phyloP scores from a whole-genome alignment of 257 asterid species.

The Petunia secreta region DNA sequence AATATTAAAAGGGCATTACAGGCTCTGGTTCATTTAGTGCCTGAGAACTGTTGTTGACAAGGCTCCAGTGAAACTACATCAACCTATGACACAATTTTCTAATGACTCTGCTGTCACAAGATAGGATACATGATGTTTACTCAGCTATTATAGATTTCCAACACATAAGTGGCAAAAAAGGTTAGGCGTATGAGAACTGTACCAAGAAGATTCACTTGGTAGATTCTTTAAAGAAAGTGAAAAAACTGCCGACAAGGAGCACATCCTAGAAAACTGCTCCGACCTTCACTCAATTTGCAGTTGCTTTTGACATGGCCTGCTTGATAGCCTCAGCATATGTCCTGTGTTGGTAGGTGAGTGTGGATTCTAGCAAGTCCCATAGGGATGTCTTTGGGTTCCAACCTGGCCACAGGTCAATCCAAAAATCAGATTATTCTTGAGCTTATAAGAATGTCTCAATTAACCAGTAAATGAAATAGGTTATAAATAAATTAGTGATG shows the following conservation, averaged over 20 bases:
- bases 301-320: slow-evolving; percentile 63
- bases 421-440: slow-evolving; percentile 11
- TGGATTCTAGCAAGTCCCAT: slow-evolving; percentile 74
- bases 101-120: slow-evolving; percentile 22
- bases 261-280: slow-evolving; percentile 21
- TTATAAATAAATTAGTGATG: too few species aligned
- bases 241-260: slow-evolving; percentile 26
- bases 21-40: slow-evolving; percentile 31
- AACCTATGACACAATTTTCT: slow-evolving; percentile 31
- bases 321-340: slow-evolving; percentile 75
- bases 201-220: slow-evolving; percentile 27
- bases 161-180: slow-evolving; percentile 6
- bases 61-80: slow-evolving; percentile 26
- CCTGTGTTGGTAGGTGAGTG: slow-evolving; percentile 77
- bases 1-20: slow-evolving; percentile 18
- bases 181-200: slow-evolving; percentile 12
- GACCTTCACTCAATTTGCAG: slow-evolving; percentile 46
- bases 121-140: slow-evolving; percentile 31
- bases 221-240: slow-evolving; percentile 29
- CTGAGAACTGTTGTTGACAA: slow-evolving; percentile 27
- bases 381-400: slow-evolving; percentile 77
- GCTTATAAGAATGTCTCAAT: background rate
- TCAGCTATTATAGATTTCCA: slow-evolving; percentile 29
- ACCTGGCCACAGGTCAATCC: slow-evolving; percentile 38
- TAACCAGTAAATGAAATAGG: background rate